A percentile compares a stretch with the other conserved stretches of the same genome.
Conservation (phyloP, 164 flowering plant species). For the Vitis labrusca region DNA sequence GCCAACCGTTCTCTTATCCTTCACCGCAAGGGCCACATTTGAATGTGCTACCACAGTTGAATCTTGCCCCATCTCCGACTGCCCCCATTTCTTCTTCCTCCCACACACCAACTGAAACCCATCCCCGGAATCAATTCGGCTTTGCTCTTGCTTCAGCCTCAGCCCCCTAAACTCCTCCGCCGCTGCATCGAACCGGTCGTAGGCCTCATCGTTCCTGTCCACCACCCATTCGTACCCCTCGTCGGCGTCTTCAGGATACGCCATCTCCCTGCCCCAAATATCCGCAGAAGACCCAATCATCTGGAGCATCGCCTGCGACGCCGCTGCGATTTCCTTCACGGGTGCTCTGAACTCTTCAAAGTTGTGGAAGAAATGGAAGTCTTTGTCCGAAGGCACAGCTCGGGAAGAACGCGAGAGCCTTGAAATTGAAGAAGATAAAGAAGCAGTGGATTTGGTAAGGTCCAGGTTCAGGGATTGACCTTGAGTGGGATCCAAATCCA, state of each 20-base stretch:
- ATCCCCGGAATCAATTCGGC: conserved; percentile 11
- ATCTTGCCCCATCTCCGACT: conserved; percentile 12
- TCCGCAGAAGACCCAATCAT: conserved; percentile 39
- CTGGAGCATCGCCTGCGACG: conserved; percentile 40
- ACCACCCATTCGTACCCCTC: conserved; percentile 77
- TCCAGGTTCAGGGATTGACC: conserved; percentile 19
- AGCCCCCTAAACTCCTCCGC: conserved; percentile 62
- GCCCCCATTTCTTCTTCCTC: conserved; percentile 58
- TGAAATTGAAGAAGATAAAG: conserved; percentile 54
- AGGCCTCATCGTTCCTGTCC: conserved; percentile 59
- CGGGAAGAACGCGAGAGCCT: conserved; percentile 58
- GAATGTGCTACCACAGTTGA: conserved; percentile 24
- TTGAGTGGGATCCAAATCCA: conserved; percentile 16
- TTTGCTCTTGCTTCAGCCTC: conserved; percentile 48
- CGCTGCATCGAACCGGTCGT: conserved; percentile 66
- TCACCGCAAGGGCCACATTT: conserved; percentile 46
- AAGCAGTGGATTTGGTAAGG: conserved; percentile 28
- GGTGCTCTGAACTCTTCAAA: conserved; percentile 77
- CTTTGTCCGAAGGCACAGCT: conserved; percentile 56
- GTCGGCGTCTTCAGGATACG: conserved; percentile 41
- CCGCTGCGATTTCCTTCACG: conserved; percentile 35
- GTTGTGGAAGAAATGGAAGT: conserved; percentile 81
- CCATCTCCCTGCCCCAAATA: conserved; percentile 33
- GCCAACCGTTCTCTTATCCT: conserved; percentile 31
- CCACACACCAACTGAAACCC: conserved; percentile 87